phyloP scores from a whole-genome alignment of 2,329 filamentous ascomycete genomes.

The Orbilia blumenaviensis region DNA sequence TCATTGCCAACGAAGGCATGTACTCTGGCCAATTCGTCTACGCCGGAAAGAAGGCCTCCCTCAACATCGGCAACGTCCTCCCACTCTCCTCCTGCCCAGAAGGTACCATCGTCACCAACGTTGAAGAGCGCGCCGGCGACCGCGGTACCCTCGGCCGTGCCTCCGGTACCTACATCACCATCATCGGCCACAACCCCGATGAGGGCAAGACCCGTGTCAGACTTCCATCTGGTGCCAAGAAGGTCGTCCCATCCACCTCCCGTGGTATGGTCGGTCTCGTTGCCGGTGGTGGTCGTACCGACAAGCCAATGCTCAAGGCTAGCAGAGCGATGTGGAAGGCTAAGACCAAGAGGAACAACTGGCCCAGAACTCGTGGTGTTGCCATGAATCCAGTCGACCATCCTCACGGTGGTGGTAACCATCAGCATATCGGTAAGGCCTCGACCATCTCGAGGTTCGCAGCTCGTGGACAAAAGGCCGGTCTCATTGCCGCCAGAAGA shows the following conservation, averaged over 20 bases:
- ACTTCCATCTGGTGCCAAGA: conserved; percentile 94
- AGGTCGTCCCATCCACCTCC: conserved; percentile 89
- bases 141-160: conserved; percentile 95
- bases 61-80: conserved; percentile 97
- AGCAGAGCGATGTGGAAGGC: conserved; percentile 99
- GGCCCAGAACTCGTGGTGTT: conserved; percentile 99
- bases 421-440: conserved; percentile 99
- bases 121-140: conserved; percentile 98
- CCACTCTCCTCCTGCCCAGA: conserved; percentile 93
- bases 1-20: conserved; percentile 99
- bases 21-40: conserved; percentile 99
- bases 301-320: conserved; percentile 99
- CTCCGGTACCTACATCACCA: conserved; percentile 98
- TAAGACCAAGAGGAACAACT: conserved; percentile 99
- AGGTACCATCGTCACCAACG: conserved; percentile 99
- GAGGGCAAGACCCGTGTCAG: conserved; percentile 99
- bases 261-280: conserved; percentile 99
- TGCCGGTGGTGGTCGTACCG: conserved; percentile 98
- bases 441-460: conserved; percentile 99
- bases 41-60: conserved; percentile 96
- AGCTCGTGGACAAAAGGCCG: conserved; percentile 98
- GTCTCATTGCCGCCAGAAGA: conserved; percentile 96
- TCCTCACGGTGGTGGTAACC: conserved; percentile 99
- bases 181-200: conserved; percentile 96
- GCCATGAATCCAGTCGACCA: conserved; percentile 99